Conservation (phyloP, 2,329 filamentous ascomycete species). For the Phaeosphaeria sp. region DNA sequence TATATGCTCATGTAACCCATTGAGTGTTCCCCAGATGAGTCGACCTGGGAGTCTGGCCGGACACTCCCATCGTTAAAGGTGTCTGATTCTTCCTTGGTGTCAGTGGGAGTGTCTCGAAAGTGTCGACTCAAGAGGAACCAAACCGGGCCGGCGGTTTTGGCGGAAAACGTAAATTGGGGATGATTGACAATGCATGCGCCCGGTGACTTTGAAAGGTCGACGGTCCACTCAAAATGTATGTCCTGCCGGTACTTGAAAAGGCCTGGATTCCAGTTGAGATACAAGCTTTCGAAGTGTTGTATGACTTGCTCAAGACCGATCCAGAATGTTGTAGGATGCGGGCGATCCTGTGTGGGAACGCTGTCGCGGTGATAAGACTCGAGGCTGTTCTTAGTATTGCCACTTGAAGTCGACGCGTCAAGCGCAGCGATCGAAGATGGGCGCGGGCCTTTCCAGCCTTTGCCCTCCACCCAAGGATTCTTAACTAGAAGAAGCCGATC, state of each 20-base stretch:
- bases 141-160: conserved; percentile 65
- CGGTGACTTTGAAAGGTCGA: conserved; percentile 60
- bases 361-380: conserved; percentile 36
- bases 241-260: conserved; percentile 84
- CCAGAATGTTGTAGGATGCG: conserved; percentile 83
- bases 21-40: conserved; percentile 45
- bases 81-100: conserved; percentile 41
- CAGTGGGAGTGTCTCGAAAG: conserved; percentile 66
- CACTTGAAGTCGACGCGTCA: conserved; percentile 24
- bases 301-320: conserved; percentile 86
- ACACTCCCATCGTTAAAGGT: conserved; percentile 40
- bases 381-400: conserved; percentile 19
- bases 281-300: conserved; percentile 94
- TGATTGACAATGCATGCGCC: conserved; percentile 75
- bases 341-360: conserved; percentile 37
- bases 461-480: conserved; percentile 92
- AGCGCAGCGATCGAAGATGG: conserved; percentile 24
- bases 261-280: conserved; percentile 94
- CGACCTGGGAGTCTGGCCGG: conserved; percentile 25
- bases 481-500: conserved; percentile 81
- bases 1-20: conserved; percentile 86
- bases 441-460: conserved; percentile 69
- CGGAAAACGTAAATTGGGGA: conserved; percentile 64
- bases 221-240: conserved; percentile 85
- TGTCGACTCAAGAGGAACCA: conserved; percentile 91